Base-by-base conservation (phyloP, 2,329 filamentous ascomycete species). In the Beauveria medogensis region DNA sequence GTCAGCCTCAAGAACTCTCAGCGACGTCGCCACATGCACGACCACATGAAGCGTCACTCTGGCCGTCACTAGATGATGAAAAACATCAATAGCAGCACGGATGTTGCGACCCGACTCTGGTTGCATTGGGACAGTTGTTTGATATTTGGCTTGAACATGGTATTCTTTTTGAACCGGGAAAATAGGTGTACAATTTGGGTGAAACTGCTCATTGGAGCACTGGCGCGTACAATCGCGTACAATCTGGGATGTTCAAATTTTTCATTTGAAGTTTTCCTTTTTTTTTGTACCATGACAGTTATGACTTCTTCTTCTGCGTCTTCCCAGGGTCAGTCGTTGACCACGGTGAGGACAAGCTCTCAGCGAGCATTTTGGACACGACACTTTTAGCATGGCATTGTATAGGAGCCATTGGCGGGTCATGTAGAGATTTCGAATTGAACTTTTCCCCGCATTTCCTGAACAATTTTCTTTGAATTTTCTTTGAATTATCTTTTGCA, bases 21-120 rank as follows among this genome's bases (percentile, higher is more conserved):
- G 65, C 62, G 64, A 9, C 72, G 73, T 61, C 73, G 75, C 61
- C 73, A 77, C 64, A 63, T 67, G 20, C 74, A 74, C 63, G 69
- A 73, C 62, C 76, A 78, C 64, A 62, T 67, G 51, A 65, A 66
- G 41, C 69, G 71, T 41, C 72, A 73, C 66, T 73, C 71, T 51
- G 68, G 67, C 65, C 67, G 66, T 8, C 41, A 48, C 16, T 57
- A 47, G 48, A 16, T 12, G 44, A 18, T n/a, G 9, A 4, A 4
- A 22, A 26, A 2, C 2, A 4, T 18, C 3, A 4, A 28, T 28
- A 40, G 30, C 28, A 4, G 30, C 5, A 40, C 7, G 14, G 18
- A 16, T 16, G 2, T 12, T 48, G 4, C 3, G 28, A 7, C 34
- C 47, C n/a, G 41, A 3, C 10, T 14, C 24, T 30, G 12, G 16